Conservation (phyloP, 2,329 filamentous ascomycete species). For the Hyphodiscus sp. region DNA sequence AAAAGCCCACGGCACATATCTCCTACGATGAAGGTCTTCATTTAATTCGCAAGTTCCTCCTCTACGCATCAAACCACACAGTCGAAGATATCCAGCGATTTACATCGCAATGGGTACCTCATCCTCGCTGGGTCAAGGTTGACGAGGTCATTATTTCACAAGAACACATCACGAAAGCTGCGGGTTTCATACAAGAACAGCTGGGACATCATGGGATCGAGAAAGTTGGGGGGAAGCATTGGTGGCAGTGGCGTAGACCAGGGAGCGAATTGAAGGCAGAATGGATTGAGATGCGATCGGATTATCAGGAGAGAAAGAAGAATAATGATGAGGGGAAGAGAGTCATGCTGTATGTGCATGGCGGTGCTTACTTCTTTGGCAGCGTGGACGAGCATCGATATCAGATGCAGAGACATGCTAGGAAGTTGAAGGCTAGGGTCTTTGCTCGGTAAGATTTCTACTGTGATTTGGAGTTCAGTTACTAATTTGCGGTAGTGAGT, state of each 20-base stretch:
- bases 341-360: constrained; percentile 90
- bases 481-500: constrained; percentile 19
- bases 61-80: constrained; percentile 79
- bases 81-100: constrained; percentile 92
- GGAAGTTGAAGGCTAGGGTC: constrained; percentile 85
- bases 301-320: constrained; percentile 67
- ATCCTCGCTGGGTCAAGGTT: constrained; percentile 79
- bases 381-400: constrained; percentile 97
- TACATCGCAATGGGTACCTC: constrained; percentile 85
- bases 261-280: constrained; percentile 67
- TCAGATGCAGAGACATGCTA: constrained; percentile 91
- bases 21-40: constrained; percentile 91
- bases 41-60: constrained; percentile 78
- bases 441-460: constrained; percentile 57
- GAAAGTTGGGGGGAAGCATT: constrained; percentile 70
- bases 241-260: constrained; percentile 84
- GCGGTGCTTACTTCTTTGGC: constrained; percentile 92
- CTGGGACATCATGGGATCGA: constrained; percentile 71
- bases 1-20: constrained; percentile 83
- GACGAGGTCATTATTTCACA: constrained; percentile 61
- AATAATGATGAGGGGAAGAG: constrained; percentile 55
- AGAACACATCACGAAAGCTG: constrained; percentile 58
- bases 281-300: constrained; percentile 92
- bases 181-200: constrained; percentile 61
- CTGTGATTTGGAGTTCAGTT: not conserved